Conservation (phyloP, 108 stramenopile genomes). For the Cyclotella choctawhatcheeana region DNA sequence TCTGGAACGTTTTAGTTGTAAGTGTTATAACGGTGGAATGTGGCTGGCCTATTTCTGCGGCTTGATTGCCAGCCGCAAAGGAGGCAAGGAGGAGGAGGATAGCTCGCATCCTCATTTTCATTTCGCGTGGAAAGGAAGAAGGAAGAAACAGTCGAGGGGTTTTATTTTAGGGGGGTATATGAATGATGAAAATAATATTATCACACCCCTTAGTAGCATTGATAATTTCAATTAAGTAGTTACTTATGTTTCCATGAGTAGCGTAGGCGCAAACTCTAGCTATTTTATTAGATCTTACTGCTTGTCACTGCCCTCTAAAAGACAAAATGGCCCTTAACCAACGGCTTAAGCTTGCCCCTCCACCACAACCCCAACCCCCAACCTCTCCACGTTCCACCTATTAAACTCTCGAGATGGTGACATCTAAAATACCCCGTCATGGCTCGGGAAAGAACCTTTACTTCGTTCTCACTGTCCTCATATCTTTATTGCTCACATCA, state of each 20-base stretch:
- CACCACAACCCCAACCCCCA: background rate
- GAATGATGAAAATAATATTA: background rate
- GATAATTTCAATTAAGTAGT: too few species aligned
- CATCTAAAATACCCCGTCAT: background rate
- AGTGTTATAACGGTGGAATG: slow-evolving; percentile 58
- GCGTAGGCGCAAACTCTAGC: too few species aligned
- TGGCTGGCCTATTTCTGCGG: slow-evolving; percentile 45
- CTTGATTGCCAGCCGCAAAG: background rate
- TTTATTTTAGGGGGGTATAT: background rate
- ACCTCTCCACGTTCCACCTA: background rate
- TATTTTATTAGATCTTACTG: too few species aligned
- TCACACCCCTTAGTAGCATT: too few species aligned
- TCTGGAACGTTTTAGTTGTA: slow-evolving; percentile 47
- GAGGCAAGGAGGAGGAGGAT: background rate
- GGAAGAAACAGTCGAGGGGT: background rate
- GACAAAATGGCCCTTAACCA: too few species aligned
- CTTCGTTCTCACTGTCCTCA: background rate
- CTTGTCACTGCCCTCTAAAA: too few species aligned
- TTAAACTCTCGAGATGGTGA: background rate
- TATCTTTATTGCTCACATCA: background rate
- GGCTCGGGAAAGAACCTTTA: background rate
- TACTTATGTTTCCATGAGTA: too few species aligned
- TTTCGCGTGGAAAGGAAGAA: background rate
- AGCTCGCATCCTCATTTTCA: background rate
- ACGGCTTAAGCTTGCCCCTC: too few species aligned